Conservation (phyloP, 2,329 filamentous ascomycete genomes). For the Xylariaceae sp. region DNA sequence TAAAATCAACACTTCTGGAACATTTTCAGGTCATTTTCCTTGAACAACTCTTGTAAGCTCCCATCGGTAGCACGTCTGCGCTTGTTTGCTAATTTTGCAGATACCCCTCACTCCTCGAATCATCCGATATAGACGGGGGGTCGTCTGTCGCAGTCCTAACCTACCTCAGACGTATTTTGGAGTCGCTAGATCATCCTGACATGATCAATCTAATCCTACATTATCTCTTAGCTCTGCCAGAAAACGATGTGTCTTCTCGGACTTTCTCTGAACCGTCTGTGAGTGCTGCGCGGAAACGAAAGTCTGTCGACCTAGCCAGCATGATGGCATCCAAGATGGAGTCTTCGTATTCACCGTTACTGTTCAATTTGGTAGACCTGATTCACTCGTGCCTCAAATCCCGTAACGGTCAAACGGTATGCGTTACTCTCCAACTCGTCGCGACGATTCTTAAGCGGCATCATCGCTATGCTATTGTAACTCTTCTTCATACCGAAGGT, state of each 20-base stretch:
- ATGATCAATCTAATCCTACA: constrained; percentile 91
- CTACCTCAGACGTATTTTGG: constrained; percentile 85
- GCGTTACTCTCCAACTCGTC: constrained; percentile 81
- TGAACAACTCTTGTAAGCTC: constrained; percentile 78
- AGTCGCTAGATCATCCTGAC: constrained; percentile 87
- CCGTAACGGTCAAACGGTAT: constrained; percentile 80
- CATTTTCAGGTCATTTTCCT: constrained; percentile 97
- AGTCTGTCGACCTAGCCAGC: constrained; percentile 82
- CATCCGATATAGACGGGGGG: constrained; percentile 92
- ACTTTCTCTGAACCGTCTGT: constrained; percentile 46
- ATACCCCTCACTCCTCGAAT: constrained; percentile 93
- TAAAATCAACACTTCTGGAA: constrained; percentile 88
- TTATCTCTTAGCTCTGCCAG: constrained; percentile 81
- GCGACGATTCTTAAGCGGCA: constrained; percentile 84
- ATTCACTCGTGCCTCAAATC: constrained; percentile 82
- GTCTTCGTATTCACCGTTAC: constrained; percentile 68
- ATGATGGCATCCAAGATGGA: constrained; percentile 74
- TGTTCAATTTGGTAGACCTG: constrained; percentile 92
- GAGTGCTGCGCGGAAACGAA: constrained; percentile 72
- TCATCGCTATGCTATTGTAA: constrained; percentile 78
- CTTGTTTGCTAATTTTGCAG: constrained; percentile 39
- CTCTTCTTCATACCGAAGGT: constrained; percentile 65
- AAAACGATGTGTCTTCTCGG: constrained; percentile 39
- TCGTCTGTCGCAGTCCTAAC: constrained; percentile 95
- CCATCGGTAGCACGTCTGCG: not conserved